phyloP scores from a whole-genome alignment of 306 rosid species.

The Myrica gale region DNA sequence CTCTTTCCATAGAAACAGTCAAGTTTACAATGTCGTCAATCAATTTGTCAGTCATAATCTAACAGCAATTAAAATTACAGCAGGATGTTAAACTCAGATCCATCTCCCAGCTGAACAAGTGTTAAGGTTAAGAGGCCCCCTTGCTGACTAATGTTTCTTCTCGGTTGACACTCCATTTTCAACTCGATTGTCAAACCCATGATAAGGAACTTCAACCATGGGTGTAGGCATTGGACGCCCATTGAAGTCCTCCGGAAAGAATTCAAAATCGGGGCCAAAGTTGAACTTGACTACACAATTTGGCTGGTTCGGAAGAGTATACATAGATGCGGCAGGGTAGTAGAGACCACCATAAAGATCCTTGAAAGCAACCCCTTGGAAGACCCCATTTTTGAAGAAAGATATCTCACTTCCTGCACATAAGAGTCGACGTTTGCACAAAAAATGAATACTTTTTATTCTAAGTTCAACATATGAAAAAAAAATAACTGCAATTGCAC shows the following conservation, averaged over 20 bases:
- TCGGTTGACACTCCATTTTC: constrained; percentile 67
- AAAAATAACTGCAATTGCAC: neutral
- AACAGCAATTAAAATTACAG: constrained; percentile 38
- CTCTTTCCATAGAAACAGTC: constrained; percentile 23
- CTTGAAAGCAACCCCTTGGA: constrained; percentile 88
- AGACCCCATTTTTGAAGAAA: constrained; percentile 82
- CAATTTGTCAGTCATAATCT: constrained; percentile 27
- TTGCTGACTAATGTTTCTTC: constrained; percentile 47
- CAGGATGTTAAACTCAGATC: constrained; percentile 31
- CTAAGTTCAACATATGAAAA: neutral
- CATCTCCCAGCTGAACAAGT: constrained; percentile 30
- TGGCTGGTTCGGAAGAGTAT: constrained; percentile 82
- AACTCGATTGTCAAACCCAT: constrained; percentile 61
- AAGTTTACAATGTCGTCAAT: constrained; percentile 43
- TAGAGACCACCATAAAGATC: constrained; percentile 89
- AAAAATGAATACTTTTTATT: neutral
- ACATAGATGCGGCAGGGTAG: constrained; percentile 97
- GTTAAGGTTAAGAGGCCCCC: constrained; percentile 22
- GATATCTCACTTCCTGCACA: constrained; percentile 90
- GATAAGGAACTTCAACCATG: constrained; percentile 85
- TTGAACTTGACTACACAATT: constrained; percentile 91
- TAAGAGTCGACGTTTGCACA: constrained; percentile 22
- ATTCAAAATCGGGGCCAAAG: constrained; percentile 87
- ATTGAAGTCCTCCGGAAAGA: constrained; percentile 60
- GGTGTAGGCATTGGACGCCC: constrained; percentile 71